A percentile compares a stretch with the other conserved stretches of the same genome.
Evolutionary conservation across 2,329 filamentous ascomycete species (phyloP).

Genomic region (Diaporthe citriasiana): DNA sequence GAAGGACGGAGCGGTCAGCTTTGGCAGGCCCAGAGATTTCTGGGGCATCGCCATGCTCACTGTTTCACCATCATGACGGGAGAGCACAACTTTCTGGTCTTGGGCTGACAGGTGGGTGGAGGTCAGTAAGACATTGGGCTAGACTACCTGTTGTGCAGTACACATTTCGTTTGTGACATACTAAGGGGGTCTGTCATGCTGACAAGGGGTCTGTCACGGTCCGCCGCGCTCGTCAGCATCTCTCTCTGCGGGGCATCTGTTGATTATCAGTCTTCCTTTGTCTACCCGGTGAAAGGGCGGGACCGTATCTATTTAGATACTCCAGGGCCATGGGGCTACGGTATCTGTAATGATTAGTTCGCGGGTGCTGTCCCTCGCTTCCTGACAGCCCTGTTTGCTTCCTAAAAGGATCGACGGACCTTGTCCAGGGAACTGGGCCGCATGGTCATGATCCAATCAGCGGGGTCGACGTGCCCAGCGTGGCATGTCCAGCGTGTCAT

Average conservation of each 20-base stretch:
- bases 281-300: background rate
- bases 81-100: background rate
- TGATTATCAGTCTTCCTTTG: background rate
- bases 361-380: background rate
- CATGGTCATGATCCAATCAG: background rate
- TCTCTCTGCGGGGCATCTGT: background rate
- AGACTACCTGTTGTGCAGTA: background rate
- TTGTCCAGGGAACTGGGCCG: background rate
- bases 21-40: background rate
- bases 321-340: background rate
- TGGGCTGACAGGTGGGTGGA: conserved; percentile 17
- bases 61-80: conserved; percentile 29
- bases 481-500: conserved; percentile 5
- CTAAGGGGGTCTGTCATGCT: conserved; percentile 19
- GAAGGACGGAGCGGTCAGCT: conserved; percentile 23
- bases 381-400: conserved; percentile 4
- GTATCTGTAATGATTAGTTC: background rate
- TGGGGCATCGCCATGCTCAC: conserved; percentile 7
- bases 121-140: conserved; percentile 12
- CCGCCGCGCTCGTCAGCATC: background rate
- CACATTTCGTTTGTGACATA: background rate
- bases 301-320: too few species aligned
- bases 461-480: background rate
- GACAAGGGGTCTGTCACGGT: conserved; percentile 18
- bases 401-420: background rate